Conservation (phyloP, 371 early-diverging fungal species). For the Circinella minor region DNA sequence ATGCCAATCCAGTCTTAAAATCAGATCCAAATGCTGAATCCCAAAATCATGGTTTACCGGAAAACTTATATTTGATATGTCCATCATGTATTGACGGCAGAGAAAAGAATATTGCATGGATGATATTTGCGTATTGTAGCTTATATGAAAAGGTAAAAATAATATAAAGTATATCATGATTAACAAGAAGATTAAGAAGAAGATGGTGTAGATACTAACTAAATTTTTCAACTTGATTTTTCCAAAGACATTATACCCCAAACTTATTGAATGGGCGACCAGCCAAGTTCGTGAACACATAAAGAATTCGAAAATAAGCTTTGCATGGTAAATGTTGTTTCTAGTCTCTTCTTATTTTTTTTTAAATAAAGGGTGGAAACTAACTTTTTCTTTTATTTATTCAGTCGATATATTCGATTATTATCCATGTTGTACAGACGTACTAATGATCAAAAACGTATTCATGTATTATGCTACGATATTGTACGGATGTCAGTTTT, state of each 20-base stretch:
- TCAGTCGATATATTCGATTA: slow-evolving; percentile 3
- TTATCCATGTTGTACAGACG: not conserved
- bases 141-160: slow-evolving; percentile 1
- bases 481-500: not conserved
- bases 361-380: too few species aligned
- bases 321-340: not conserved
- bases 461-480: not conserved
- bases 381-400: not conserved
- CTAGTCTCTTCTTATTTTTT: not conserved
- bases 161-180: not conserved
- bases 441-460: not conserved
- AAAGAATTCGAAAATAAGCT: not conserved
- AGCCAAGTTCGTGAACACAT: not conserved
- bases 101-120: not conserved
- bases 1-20: not conserved
- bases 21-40: not conserved
- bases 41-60: not conserved
- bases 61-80: not conserved
- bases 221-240: not conserved
- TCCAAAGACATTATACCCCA: not conserved
- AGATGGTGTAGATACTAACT: not conserved
- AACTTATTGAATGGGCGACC: not conserved
- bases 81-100: not conserved
- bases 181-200: too few species aligned
- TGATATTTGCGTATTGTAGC: not conserved